Base-by-base conservation (phyloP, 768 basidiomycete genomes). In the Naganishia randhawae region DNA sequence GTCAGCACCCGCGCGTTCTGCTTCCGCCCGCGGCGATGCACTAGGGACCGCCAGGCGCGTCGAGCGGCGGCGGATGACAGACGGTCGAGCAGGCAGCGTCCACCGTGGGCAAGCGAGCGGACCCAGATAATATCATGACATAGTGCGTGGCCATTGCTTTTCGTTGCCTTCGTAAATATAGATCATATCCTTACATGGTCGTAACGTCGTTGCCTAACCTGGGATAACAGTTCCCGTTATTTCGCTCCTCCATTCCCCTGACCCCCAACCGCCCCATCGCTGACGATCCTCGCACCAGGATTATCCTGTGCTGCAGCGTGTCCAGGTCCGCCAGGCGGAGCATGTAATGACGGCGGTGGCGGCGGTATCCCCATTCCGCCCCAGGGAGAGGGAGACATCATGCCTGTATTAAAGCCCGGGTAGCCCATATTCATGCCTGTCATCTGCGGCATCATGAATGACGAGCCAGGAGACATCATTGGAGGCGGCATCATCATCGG, bases 381-480 rank as follows among this genome's bases (percentile, higher is more conserved):
- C 57, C 57, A 61, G 5, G 57, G 57, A 25, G 57, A 61, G 5
- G 57, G 57, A 25, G 57, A 37, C 37, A 61, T 61, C 57, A 61
- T 61, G 1, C n/a, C n/a, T 22, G 45, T n/a, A 22, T 22, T 48
- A 11, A 48, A 48, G 22, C 57, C 57, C 22, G 57, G 57, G n/a
- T 61, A 61, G 3, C 57, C 57, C 39, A 61, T 61, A 31, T 8
- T 25, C 51, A 31, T 25, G 8, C 22, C 51, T 31, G 27, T 53
- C 51, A 53, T 53, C 19, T 50, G 50, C n/a, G 50, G 50, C 50
- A 50, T 50, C 50, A 50, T 50, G 50, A 50, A 50, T 7, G 50
- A 25, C 19, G 50, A 50, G 25, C 31, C 57, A 11, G 57, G 57
- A 13, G 57, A 61, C 57, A 61, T 41, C 35, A 61, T 61, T 25